phyloP scores from a whole-genome alignment of 1,284 basidiomycete genomes.

The Leucoagaricus sp. region DNA sequence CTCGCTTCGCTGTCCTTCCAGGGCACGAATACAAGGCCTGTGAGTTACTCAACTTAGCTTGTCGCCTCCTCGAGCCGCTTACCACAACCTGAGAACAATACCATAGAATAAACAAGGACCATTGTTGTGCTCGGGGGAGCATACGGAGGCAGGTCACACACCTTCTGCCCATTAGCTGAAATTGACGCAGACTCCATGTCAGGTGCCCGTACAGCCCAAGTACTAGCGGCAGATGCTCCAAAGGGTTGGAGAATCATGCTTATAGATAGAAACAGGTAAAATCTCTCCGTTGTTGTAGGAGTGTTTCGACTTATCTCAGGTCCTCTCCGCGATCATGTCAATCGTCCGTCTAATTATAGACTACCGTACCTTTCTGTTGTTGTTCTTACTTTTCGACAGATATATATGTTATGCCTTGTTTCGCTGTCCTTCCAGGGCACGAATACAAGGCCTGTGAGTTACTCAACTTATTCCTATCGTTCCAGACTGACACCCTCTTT shows the following conservation, averaged over 20 bases:
- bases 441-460: conserved; percentile 70
- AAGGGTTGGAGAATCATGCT: conserved; percentile 65
- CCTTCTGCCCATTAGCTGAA: neutral
- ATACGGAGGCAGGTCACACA: conserved; percentile 57
- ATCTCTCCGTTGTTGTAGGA: neutral
- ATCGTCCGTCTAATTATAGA: conserved; percentile 3
- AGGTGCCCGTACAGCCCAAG: conserved; percentile 55
- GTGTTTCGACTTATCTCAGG: neutral
- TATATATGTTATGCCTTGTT: conserved; percentile 65
- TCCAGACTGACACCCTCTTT: neutral
- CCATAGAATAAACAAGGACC: conserved; percentile 35
- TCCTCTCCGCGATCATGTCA: neutral
- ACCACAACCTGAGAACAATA: neutral
- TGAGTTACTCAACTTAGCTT: conserved; percentile 26
- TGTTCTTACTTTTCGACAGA: conserved; percentile 50
- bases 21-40: conserved; percentile 76
- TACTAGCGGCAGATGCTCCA: conserved; percentile 59
- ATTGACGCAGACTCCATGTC: neutral
- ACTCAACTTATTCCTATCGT: neutral
- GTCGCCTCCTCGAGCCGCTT: neutral
- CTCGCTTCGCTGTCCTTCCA: conserved; percentile 63
- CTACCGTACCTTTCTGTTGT: conserved; percentile 28
- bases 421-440: conserved; percentile 63
- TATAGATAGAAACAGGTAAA: conserved; percentile 70
- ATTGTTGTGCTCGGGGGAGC: conserved; percentile 62